phyloP scores from a whole-genome alignment of 305 asterid genomes.

The Solanum aculeatissimum region DNA sequence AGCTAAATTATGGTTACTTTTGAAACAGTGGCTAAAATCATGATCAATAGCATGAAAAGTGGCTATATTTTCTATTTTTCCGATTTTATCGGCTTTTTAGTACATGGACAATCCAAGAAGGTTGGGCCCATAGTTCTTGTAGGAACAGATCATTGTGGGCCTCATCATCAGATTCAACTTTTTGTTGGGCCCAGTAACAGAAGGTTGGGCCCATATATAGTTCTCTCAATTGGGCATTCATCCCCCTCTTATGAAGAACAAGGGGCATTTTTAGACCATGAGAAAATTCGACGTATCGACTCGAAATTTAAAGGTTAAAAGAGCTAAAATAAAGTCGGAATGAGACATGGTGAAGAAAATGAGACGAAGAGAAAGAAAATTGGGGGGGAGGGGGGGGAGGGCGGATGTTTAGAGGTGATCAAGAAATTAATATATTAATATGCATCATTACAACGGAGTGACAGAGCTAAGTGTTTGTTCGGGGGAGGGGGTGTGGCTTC shows the following conservation, averaged over 20 bases:
- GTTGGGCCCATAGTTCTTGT: neutral
- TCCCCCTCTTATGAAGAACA: conserved; percentile 4
- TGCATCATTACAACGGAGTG: too few relatives aligned
- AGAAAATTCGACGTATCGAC: conserved; percentile 10
- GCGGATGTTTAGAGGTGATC: too few relatives aligned
- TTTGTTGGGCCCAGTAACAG: neutral
- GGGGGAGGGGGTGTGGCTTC: too few relatives aligned
- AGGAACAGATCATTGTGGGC: neutral
- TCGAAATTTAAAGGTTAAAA: conserved; percentile 10
- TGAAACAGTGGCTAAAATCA: neutral
- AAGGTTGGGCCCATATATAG: too few relatives aligned
- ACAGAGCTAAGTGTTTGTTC: too few relatives aligned
- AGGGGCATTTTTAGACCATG: conserved; percentile 4
- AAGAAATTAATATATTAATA: too few relatives aligned
- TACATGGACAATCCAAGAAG: neutral
- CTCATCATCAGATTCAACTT: neutral
- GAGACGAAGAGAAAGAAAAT: neutral
- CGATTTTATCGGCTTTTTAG: neutral
- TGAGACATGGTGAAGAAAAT: neutral
- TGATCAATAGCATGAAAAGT: neutral
- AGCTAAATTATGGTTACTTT: neutral
- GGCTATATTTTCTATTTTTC: neutral
- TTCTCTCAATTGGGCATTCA: neutral
- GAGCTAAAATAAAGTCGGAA: neutral
- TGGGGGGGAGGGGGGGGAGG: too few relatives aligned